Base-by-base conservation (phyloP, 1,139 yeast species). In the Diutina sp. region DNA sequence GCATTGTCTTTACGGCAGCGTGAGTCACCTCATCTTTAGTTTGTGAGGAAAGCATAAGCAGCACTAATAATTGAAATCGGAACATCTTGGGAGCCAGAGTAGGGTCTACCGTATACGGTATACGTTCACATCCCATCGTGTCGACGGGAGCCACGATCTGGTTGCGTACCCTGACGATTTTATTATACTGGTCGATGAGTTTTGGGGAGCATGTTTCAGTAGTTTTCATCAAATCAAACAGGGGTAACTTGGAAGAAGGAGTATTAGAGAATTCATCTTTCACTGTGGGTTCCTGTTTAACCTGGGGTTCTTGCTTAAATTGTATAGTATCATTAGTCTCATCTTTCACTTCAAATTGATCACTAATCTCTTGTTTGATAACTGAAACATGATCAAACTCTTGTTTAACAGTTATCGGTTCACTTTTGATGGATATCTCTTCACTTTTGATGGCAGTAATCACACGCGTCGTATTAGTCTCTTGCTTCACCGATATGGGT, bases 1-100 rank as follows among this genome's bases (percentile, higher is more conserved):
- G 84, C 60, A 91, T 70, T 28, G 71, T 76, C 41, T 69, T 69
- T 85, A 91, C 85, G 0, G 95, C 96, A 52, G 76, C 77, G 56
- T 77, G 87, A 61, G 88, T 91, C 45, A 85, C 83, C 65, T 89
- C 96, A 67, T 93, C 99, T 65, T 87, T 90, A 1, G 98, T 93
- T 64, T 91, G 98, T 0, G 97, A 82, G 14, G 96, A 88, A 44
- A 93, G 79, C 93, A 91, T 88, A 57, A 91, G 74, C 3, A 96
- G 84, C 0, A 90, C 75, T 52, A 91, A 72, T 46, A 89, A 73
- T 67, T 90, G 97, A 66, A 85, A 86, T 55, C 97, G 73, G 63
- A 78, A 84, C 30, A 71, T 66, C 60, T 69, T 62, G 0, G 84
- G 82, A 55, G 71, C 64, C 35, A 35, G 32, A 9, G 57, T 55